These are phyloP conservation scores for Pterula multifida DNA, from an alignment of 1,284 basidiomycete species.

Conservation along the genomic window DNA sequence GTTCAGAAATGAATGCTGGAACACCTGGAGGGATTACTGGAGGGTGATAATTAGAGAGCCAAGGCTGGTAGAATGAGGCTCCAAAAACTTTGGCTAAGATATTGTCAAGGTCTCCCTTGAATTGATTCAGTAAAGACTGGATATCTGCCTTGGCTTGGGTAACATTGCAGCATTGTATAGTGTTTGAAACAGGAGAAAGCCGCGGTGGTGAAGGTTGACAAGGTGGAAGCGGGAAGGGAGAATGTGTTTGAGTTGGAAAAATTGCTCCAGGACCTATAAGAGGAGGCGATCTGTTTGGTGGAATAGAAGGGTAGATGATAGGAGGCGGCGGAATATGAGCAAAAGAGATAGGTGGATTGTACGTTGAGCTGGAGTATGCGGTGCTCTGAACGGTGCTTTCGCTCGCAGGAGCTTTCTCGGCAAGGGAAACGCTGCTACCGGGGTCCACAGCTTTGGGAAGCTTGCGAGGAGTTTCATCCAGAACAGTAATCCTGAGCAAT, in stretches of 20 bases:
- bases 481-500: slow-evolving; percentile 49
- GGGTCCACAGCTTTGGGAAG: slow-evolving; percentile 12
- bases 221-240: slow-evolving; percentile 5
- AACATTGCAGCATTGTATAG: slow-evolving; percentile 34
- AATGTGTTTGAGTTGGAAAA: not conserved
- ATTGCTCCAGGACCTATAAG: not conserved
- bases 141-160: slow-evolving; percentile 42
- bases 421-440: not conserved
- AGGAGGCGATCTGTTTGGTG: not conserved
- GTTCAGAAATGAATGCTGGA: slow-evolving; percentile 1
- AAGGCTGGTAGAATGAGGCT: slow-evolving; percentile 2
- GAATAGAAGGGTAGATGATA: slow-evolving; percentile 16
- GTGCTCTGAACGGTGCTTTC: too few relatives aligned
- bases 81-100: slow-evolving; percentile 35
- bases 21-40: not conserved
- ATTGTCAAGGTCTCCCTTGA: slow-evolving; percentile 45
- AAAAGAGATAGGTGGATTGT: slow-evolving; percentile 14
- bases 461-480: slow-evolving; percentile 35
- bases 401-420: slow-evolving; percentile 2
- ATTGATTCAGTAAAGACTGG: slow-evolving; percentile 38
- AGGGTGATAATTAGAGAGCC: slow-evolving; percentile 1
- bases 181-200: slow-evolving; percentile 10
- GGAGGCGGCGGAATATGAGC: slow-evolving; percentile 26
- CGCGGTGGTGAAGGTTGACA: slow-evolving; percentile 12
- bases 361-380: slow-evolving; percentile 7